These are phyloP conservation scores for Gamarada debralockiae DNA, from an alignment of 495 filamentous ascomycete genomes.

Conservation along the genomic window DNA sequence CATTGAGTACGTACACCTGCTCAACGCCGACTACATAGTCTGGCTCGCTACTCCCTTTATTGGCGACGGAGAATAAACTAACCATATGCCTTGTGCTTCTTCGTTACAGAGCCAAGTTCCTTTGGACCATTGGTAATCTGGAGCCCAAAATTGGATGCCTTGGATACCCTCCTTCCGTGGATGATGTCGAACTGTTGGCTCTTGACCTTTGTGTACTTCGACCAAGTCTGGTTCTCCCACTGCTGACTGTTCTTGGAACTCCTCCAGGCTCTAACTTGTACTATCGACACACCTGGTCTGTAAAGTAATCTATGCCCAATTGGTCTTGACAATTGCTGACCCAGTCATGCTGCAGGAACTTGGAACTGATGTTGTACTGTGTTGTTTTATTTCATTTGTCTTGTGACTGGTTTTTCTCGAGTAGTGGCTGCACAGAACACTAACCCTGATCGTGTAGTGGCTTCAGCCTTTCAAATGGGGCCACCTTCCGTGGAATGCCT, in stretches of 20 bases:
- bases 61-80: slow-evolving; percentile 25
- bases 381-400: slow-evolving; percentile 8
- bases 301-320: slow-evolving; percentile 1
- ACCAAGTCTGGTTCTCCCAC: not conserved
- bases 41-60: slow-evolving; percentile 17
- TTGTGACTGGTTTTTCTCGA: slow-evolving; percentile 9
- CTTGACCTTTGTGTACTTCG: not conserved
- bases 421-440: slow-evolving; percentile 21
- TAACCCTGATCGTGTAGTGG: slow-evolving; percentile 25
- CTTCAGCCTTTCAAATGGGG: slow-evolving; percentile 14
- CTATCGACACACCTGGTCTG: slow-evolving; percentile 22
- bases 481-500: slow-evolving; percentile 15
- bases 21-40: slow-evolving; percentile 16
- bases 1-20: slow-evolving; percentile 28
- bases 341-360: slow-evolving; percentile 5
- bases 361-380: slow-evolving; percentile 10
- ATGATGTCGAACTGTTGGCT: too few relatives aligned
- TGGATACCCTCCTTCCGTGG: too few relatives aligned
- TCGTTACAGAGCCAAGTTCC: slow-evolving; percentile 13
- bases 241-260: not conserved
- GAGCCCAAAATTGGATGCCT: not conserved
- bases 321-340: slow-evolving; percentile 8
- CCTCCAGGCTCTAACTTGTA: too few relatives aligned
- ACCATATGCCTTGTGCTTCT: slow-evolving; percentile 11
- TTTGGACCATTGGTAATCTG: slow-evolving; percentile 4